phyloP scores from a whole-genome alignment of 2,329 filamentous ascomycete species.

The Talaromyces rugulosus region DNA sequence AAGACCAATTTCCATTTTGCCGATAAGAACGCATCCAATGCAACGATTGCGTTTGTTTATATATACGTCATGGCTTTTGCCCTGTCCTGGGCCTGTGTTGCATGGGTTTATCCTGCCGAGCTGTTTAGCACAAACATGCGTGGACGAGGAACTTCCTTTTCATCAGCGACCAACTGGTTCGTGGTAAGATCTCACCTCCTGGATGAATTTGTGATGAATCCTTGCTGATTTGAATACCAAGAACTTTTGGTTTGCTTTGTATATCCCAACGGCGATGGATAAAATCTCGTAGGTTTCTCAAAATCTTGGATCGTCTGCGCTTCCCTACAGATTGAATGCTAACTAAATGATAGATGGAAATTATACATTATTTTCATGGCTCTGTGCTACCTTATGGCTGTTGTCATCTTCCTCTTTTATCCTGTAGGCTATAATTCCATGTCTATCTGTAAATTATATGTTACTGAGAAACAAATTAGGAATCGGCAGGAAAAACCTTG shows the following conservation, averaged over 20 bases:
- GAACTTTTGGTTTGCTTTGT: conserved; percentile 25
- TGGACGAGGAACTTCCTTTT: conserved; percentile 20
- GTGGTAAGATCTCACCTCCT: conserved; percentile 14
- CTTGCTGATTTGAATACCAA: not conserved
- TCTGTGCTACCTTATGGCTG: conserved; percentile 19
- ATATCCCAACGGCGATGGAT: conserved; percentile 23
- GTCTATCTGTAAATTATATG: too few relatives aligned
- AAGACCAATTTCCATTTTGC: conserved; percentile 21
- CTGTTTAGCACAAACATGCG: conserved; percentile 20
- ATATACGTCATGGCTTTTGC: conserved; percentile 26
- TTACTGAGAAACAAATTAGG: conserved; percentile 8
- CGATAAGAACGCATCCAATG: conserved; percentile 16
- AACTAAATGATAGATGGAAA: conserved; percentile 16
- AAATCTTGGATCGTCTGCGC: not conserved
- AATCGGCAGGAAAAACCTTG: conserved; percentile 20
- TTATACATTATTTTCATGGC: conserved; percentile 23
- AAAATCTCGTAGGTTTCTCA: conserved; percentile 17
- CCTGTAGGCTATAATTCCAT: conserved; percentile 13
- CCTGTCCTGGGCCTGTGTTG: conserved; percentile 24
- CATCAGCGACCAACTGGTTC: conserved; percentile 25
- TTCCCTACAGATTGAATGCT: not conserved
- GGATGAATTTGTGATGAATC: not conserved
- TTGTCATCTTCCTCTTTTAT: conserved; percentile 20
- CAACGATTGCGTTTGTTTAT: conserved; percentile 26
- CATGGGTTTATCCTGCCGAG: conserved; percentile 22